These are phyloP conservation scores for Aspergillus flavus DNA, from an alignment of 2,329 filamentous ascomycete species.

Conservation along the genomic window DNA sequence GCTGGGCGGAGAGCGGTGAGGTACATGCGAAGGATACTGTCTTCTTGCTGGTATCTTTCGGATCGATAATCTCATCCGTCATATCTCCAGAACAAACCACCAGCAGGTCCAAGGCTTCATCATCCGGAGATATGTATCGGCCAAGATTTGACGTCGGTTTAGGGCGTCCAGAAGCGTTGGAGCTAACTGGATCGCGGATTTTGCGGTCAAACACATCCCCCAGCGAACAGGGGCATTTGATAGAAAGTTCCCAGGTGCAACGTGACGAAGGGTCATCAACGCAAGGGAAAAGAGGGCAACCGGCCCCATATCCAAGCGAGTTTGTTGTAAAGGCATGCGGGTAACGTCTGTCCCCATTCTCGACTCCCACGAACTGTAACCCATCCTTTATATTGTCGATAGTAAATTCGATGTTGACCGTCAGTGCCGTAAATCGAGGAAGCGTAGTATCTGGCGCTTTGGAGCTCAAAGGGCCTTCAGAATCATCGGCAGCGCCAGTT, in stretches of 20 bases:
- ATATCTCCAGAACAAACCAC: slow-evolving; percentile 90
- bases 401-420: slow-evolving; percentile 73
- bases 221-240: slow-evolving; percentile 82
- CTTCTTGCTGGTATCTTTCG: slow-evolving; percentile 77
- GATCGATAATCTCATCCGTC: slow-evolving; percentile 78
- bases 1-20: slow-evolving; percentile 76
- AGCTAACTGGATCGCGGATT: slow-evolving; percentile 24
- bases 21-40: slow-evolving; percentile 81
- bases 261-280: slow-evolving; percentile 81
- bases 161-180: slow-evolving; percentile 21
- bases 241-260: slow-evolving; percentile 84
- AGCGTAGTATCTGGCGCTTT: slow-evolving; percentile 42
- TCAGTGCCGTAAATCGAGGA: slow-evolving; percentile 61
- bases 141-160: slow-evolving; percentile 31
- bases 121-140: slow-evolving; percentile 66
- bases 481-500: slow-evolving; percentile 38
- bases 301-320: slow-evolving; percentile 73
- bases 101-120: slow-evolving; percentile 83
- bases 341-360: slow-evolving; percentile 77
- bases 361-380: slow-evolving; percentile 86
- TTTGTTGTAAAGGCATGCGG: slow-evolving; percentile 91
- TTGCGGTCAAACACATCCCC: slow-evolving; percentile 67
- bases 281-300: slow-evolving; percentile 89
- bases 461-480: slow-evolving; percentile 38
- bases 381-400: slow-evolving; percentile 79